phyloP scores from a whole-genome alignment of 2,329 filamentous ascomycete genomes.

The Calonectria crousiana region DNA sequence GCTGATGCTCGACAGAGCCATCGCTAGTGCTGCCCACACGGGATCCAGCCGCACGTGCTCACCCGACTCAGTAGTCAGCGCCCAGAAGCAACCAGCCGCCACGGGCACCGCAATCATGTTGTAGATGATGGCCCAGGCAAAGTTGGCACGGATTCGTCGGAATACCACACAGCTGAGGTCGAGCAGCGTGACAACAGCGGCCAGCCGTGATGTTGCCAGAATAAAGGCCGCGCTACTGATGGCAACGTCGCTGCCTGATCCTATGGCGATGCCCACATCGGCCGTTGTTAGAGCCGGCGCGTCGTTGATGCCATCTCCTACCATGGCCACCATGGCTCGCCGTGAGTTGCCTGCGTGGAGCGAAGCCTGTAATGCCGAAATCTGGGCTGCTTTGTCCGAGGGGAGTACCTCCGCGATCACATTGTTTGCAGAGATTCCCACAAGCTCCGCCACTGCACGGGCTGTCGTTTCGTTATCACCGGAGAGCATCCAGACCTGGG shows the following conservation, averaged over 20 bases:
- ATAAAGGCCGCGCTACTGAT: constrained; percentile 87
- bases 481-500: constrained; percentile 91
- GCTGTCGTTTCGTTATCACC: constrained; percentile 93
- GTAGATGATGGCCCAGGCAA: constrained; percentile 87
- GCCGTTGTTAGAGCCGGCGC: constrained; percentile 83
- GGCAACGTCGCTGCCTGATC: constrained; percentile 85
- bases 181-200: constrained; percentile 78
- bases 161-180: constrained; percentile 80
- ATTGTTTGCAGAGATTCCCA: constrained; percentile 80
- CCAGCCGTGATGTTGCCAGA: constrained; percentile 78
- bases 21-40: constrained; percentile 90
- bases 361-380: constrained; percentile 71
- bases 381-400: constrained; percentile 81
- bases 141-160: constrained; percentile 84
- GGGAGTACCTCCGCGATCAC: constrained; percentile 91
- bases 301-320: constrained; percentile 92
- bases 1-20: constrained; percentile 92
- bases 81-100: constrained; percentile 83
- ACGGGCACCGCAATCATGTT: constrained; percentile 83
- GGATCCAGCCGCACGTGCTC: constrained; percentile 76
- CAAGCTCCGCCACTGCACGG: constrained; percentile 77
- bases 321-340: constrained; percentile 78
- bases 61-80: constrained; percentile 59
- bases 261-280: constrained; percentile 87
- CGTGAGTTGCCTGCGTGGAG: constrained; percentile 51